phyloP scores from a whole-genome alignment of 179 eudicot genomes.

The Silene vulgaris region DNA sequence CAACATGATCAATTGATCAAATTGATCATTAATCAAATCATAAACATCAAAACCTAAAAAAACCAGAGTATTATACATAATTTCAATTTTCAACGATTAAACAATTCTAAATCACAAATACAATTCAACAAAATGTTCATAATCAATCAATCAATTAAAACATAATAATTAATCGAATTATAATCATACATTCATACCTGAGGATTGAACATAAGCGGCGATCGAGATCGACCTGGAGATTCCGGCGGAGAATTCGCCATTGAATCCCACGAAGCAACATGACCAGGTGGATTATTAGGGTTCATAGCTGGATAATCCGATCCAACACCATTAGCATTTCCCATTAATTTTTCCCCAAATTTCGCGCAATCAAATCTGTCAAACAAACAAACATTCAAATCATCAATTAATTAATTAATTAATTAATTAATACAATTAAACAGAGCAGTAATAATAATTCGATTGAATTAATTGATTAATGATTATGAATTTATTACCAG shows the following conservation, averaged over 20 bases:
- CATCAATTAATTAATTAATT: too few species aligned
- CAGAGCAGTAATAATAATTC: not conserved
- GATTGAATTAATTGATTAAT: not conserved
- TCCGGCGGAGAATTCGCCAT: slow-evolving; percentile 53
- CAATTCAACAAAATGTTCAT: not conserved
- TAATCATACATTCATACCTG: slow-evolving; percentile 33
- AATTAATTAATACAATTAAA: not conserved
- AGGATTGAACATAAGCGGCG: slow-evolving; percentile 57
- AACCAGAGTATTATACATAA: not conserved
- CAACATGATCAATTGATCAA: not conserved
- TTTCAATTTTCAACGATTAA: not conserved
- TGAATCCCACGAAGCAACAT: slow-evolving; percentile 27
- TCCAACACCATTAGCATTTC: slow-evolving; percentile 36
- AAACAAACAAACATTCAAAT: too few species aligned
- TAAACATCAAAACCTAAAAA: not conserved
- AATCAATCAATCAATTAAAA: not conserved
- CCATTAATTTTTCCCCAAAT: slow-evolving; percentile 28
- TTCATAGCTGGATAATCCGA: slow-evolving; percentile 22
- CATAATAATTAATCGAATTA: too few species aligned
- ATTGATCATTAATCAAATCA: not conserved
- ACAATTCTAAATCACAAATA: not conserved
- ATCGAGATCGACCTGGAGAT: slow-evolving; percentile 42
- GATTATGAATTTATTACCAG: not conserved
- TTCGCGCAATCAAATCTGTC: not conserved
- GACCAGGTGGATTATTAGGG: slow-evolving; percentile 7